Percentiles rank a stretch among this genome's conserved stretches.
Conservation (phyloP, 805 yeast genomes). For the Kodamaea restingae region DNA sequence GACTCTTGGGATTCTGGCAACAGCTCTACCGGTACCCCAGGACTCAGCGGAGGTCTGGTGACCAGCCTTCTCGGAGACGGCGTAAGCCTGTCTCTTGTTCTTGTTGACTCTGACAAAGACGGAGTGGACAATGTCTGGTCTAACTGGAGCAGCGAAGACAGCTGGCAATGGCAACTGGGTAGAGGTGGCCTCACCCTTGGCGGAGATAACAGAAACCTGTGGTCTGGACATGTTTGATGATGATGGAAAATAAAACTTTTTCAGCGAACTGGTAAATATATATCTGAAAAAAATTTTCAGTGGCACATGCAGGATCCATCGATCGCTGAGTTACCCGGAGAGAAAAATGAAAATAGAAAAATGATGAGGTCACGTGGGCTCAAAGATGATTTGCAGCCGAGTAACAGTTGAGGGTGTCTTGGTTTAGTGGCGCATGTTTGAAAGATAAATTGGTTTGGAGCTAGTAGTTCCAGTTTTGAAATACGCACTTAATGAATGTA, state of each 20-base stretch:
- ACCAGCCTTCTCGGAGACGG: slow-evolving; percentile 99
- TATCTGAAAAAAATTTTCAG: slow-evolving; percentile 13
- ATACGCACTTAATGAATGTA: no score
- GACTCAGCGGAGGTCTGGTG: slow-evolving; percentile 99
- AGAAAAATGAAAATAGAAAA: neutral
- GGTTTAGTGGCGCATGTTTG: no score
- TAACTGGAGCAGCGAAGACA: slow-evolving; percentile 99
- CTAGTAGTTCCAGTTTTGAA: no score
- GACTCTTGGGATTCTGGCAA: slow-evolving; percentile 99
- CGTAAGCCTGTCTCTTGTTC: slow-evolving; percentile 99
- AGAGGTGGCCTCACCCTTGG: slow-evolving; percentile 82
- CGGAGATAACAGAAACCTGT: slow-evolving; percentile 91
- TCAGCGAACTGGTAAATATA: slow-evolving; percentile 2
- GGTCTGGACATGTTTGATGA: slow-evolving; percentile 65
- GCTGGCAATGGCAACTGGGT: slow-evolving; percentile 92
- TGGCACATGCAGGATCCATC: slow-evolving; percentile 5
- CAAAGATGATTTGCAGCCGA: no score
- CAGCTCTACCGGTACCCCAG: slow-evolving; percentile 99
- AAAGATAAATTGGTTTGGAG: no score
- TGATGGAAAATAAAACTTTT: slow-evolving; percentile 18
- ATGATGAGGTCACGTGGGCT: no score
- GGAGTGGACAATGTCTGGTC: slow-evolving; percentile 98
- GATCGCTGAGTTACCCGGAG: slow-evolving; percentile 11
- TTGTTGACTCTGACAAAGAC: slow-evolving; percentile 98
- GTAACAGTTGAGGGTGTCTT: no score